These are phyloP conservation scores for Alternaria brassicae DNA, from an alignment of 2,329 filamentous ascomycete species.

Conservation along the genomic window DNA sequence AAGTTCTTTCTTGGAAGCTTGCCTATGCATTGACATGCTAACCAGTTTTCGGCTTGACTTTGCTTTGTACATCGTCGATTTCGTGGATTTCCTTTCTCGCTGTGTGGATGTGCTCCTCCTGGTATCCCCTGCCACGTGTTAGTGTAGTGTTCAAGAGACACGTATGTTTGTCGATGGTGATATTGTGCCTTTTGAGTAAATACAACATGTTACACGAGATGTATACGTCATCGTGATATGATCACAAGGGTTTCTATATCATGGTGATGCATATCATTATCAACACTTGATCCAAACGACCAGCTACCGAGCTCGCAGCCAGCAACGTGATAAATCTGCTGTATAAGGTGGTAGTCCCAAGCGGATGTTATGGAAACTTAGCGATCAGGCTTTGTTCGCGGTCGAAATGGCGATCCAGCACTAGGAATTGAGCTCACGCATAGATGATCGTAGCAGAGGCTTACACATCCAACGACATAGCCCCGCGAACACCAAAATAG, in stretches of 20 bases:
- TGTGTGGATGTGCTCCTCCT: background rate
- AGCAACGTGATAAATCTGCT: background rate
- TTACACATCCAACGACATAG: background rate
- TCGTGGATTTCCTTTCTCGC: background rate
- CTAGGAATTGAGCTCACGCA: background rate
- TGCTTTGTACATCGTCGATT: background rate
- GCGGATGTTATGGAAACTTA: background rate
- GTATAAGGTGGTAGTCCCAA: background rate
- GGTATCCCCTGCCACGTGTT: background rate
- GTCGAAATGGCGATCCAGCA: background rate
- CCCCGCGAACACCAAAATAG: conserved; percentile 2
- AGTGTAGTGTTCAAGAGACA: background rate
- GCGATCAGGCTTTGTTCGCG: background rate
- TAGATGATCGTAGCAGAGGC: background rate
- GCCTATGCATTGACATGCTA: background rate
- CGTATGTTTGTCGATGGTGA: background rate
- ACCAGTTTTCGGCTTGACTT: background rate
- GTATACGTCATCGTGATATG: background rate
- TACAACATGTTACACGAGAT: background rate
- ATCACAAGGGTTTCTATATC: background rate
- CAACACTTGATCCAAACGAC: background rate
- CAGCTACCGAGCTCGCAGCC: background rate
- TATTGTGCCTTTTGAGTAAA: background rate
- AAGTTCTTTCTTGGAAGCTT: background rate
- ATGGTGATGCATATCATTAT: background rate